Conservation (phyloP, 2,329 filamentous ascomycete species). For the Pseudopyricularia cyperi region DNA sequence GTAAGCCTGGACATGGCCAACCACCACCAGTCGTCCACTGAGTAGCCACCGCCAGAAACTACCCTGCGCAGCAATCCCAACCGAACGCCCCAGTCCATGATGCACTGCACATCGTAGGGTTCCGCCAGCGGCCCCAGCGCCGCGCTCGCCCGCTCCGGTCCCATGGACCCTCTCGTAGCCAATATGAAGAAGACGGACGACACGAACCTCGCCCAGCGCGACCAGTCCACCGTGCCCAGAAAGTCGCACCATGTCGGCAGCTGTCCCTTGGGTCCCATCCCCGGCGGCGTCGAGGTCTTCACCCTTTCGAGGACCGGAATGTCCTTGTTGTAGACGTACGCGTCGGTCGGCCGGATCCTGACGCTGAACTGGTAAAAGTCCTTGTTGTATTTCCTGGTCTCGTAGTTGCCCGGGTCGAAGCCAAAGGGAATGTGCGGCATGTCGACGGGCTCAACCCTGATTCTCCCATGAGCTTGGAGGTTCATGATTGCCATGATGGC, state of each 20-base stretch:
- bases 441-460: constrained; percentile 38
- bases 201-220: constrained; percentile 52
- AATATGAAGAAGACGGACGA: constrained; percentile 49
- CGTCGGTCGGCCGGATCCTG: constrained; percentile 40
- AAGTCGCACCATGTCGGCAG: constrained; percentile 65
- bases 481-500: constrained; percentile 55
- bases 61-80: constrained; percentile 36
- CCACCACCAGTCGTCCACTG: constrained; percentile 55
- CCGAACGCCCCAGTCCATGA: constrained; percentile 44
- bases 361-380: constrained; percentile 52
- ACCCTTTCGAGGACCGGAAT: constrained; percentile 2
- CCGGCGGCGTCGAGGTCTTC: background rate
- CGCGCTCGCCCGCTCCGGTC: constrained; percentile 35
- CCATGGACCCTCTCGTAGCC: constrained; percentile 47
- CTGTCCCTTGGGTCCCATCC: constrained; percentile 25
- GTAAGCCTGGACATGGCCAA: constrained; percentile 30
- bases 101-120: constrained; percentile 46
- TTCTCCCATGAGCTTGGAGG: constrained; percentile 43
- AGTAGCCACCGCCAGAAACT: constrained; percentile 15
- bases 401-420: constrained; percentile 58
- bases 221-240: constrained; percentile 42
- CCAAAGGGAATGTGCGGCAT: constrained; percentile 55
- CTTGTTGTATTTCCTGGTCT: constrained; percentile 55
- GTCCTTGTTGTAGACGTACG: constrained; percentile 35
- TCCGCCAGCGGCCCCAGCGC: constrained; percentile 47